These are phyloP conservation scores for Naumovozyma baii DNA, from an alignment of 805 yeast species.

Conservation along the genomic window DNA sequence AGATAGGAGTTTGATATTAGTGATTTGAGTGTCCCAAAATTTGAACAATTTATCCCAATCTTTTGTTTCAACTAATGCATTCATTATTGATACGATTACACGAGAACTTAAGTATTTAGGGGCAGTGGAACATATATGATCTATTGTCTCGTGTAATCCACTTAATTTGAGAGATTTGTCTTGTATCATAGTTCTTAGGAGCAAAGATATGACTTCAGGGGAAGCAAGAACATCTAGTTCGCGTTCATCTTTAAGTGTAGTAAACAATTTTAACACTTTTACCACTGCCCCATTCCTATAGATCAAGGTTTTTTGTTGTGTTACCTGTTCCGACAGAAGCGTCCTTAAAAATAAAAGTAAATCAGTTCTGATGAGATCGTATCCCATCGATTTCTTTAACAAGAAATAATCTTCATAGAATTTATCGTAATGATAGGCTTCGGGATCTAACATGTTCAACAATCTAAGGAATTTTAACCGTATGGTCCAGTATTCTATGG, in stretches of 20 bases:
- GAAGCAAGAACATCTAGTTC: slow-evolving; percentile 8
- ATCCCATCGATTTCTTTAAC: slow-evolving; percentile 14
- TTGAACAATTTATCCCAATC: slow-evolving; percentile 17
- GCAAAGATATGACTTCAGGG: slow-evolving; percentile 11
- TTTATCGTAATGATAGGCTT: slow-evolving; percentile 4
- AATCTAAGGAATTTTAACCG: slow-evolving; percentile 13
- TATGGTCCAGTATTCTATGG: slow-evolving; percentile 14
- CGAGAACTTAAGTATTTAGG: slow-evolving; percentile 5
- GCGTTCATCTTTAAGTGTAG: slow-evolving; percentile 2
- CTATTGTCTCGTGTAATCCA: slow-evolving; percentile 15
- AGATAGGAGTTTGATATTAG: slow-evolving; percentile 5
- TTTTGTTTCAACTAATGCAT: slow-evolving; percentile 11
- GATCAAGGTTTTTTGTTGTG: slow-evolving; percentile 2
- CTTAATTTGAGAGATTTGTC: slow-evolving; percentile 4
- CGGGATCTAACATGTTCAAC: slow-evolving; percentile 10
- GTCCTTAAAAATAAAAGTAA: slow-evolving; percentile 12
- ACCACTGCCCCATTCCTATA: slow-evolving; percentile 7
- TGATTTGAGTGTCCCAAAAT: slow-evolving; percentile 19
- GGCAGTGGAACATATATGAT: slow-evolving; percentile 6
- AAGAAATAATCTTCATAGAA: slow-evolving; percentile 15
- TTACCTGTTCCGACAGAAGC: slow-evolving; percentile 4
- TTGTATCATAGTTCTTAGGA: slow-evolving; percentile 12
- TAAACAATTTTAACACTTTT: slow-evolving; percentile 7
- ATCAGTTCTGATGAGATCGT: slow-evolving; percentile 11
- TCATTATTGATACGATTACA: slow-evolving; percentile 12